Percentiles rank a stretch among this genome's conserved stretches.
These are phyloP conservation scores for Phoma sp. DNA, from an alignment of 2,329 filamentous ascomycete genomes.

Conservation along the genomic window DNA sequence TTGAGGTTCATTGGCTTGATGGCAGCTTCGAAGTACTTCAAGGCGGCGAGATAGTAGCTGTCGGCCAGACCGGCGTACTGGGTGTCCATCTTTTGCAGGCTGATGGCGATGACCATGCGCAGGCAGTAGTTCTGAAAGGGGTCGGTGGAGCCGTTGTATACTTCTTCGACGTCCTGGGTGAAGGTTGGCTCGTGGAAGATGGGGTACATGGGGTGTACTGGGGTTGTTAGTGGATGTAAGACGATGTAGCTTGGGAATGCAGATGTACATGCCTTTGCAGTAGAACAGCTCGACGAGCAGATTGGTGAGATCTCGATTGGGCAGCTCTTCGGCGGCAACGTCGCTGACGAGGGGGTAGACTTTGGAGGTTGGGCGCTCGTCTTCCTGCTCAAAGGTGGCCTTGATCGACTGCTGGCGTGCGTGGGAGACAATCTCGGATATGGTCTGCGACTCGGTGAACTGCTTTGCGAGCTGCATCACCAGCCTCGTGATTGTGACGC, in stretches of 20 bases:
- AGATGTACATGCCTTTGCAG: slow-evolving; percentile 69
- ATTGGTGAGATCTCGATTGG: slow-evolving; percentile 75
- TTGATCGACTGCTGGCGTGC: slow-evolving; percentile 69
- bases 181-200: slow-evolving; percentile 85
- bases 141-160: slow-evolving; percentile 78
- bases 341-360: slow-evolving; percentile 91
- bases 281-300: slow-evolving; percentile 85
- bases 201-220: slow-evolving; percentile 88
- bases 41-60: slow-evolving; percentile 90
- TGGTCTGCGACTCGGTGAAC: slow-evolving; percentile 87
- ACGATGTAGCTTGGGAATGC: not conserved
- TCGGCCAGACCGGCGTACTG: slow-evolving; percentile 94
- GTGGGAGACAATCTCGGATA: slow-evolving; percentile 90
- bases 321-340: slow-evolving; percentile 77
- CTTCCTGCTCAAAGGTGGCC: slow-evolving; percentile 72
- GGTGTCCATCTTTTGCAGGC: slow-evolving; percentile 87
- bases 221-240: slow-evolving; percentile 25
- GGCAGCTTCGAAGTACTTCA: slow-evolving; percentile 82
- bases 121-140: slow-evolving; percentile 87
- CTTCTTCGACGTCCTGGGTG: slow-evolving; percentile 76
- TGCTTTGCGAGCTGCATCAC: slow-evolving; percentile 97
- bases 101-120: slow-evolving; percentile 92
- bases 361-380: slow-evolving; percentile 72
- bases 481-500: slow-evolving; percentile 91
- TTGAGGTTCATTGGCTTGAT: slow-evolving; percentile 88